Conservation (phyloP, 2,329 filamentous ascomycete species). For the Pseudophaeomoniella oleicola region DNA sequence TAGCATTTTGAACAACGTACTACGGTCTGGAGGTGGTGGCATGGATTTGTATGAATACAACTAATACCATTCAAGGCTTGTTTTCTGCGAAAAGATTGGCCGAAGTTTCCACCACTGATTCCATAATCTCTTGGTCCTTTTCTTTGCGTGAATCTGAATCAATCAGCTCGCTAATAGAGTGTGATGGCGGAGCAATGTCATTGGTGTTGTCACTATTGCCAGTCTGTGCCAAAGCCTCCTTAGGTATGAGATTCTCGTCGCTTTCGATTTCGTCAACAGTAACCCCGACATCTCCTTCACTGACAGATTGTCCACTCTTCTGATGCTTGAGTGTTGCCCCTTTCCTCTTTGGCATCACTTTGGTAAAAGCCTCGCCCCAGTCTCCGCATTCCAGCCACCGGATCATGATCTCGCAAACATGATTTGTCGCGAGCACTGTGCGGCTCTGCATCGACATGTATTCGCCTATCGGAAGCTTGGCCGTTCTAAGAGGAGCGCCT, state of each 20-base stretch:
- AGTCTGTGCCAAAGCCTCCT: background rate
- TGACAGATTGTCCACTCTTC: background rate
- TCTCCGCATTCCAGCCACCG: slow-evolving; percentile 80
- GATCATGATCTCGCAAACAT: slow-evolving; percentile 93
- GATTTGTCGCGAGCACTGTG: slow-evolving; percentile 80
- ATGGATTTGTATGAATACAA: no score
- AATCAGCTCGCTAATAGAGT: no score
- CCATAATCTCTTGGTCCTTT: background rate
- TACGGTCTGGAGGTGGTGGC: no score
- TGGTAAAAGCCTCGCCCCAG: slow-evolving; percentile 80
- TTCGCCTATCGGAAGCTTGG: slow-evolving; percentile 85
- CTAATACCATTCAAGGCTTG: background rate
- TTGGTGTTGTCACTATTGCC: background rate
- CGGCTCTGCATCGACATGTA: slow-evolving; percentile 84
- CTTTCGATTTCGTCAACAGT: background rate
- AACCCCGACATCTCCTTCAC: background rate
- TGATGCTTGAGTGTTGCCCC: slow-evolving; percentile 48
- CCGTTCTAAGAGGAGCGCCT: slow-evolving; percentile 57
- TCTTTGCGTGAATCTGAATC: background rate
- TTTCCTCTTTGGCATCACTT: slow-evolving; percentile 82
- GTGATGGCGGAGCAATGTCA: no score
- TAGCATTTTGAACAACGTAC: no score
- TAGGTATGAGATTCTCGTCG: no score
- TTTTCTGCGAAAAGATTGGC: background rate
- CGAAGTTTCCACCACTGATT: background rate